These are phyloP conservation scores for Uronychia setigera DNA, from an alignment of 73 alveolate species.

Conservation along the genomic window DNA sequence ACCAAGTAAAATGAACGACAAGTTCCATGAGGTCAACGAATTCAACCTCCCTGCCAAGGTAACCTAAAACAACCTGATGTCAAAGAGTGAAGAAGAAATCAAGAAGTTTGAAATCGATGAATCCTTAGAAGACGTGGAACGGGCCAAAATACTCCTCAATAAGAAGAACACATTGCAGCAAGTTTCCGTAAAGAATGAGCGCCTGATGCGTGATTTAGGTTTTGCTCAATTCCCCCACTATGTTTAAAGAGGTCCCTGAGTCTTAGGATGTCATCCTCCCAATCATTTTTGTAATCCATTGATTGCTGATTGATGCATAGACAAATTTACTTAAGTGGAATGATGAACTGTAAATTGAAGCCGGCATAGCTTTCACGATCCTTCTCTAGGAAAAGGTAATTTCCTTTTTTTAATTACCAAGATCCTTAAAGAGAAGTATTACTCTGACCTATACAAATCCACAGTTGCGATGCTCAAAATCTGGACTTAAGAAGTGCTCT, in stretches of 20 bases:
- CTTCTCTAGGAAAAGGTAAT: constrained; percentile 9
- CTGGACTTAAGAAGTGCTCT: constrained; percentile 32
- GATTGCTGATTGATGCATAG: background rate
- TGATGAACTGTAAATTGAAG: constrained; percentile 45
- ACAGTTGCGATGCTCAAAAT: constrained; percentile 31
- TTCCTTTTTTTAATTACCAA: background rate
- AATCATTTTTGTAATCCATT: background rate
- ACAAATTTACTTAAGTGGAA: constrained; percentile 28
- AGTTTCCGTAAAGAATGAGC: background rate
- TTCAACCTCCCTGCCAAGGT: background rate
- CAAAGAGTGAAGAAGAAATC: constrained; percentile 57
- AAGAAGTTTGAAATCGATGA: constrained; percentile 34
- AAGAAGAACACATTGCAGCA: constrained; percentile 17
- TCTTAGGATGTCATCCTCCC: constrained; percentile 24
- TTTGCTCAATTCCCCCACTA: constrained; percentile 18
- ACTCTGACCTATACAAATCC: background rate
- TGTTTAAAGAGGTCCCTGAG: constrained; percentile 16
- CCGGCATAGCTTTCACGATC: constrained; percentile 24
- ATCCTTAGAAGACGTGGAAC: constrained; percentile 32
- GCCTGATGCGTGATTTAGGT: constrained; percentile 10
- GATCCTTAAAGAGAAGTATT: constrained; percentile 1
- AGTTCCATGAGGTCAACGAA: constrained; percentile 1
- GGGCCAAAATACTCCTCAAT: constrained; percentile 31
- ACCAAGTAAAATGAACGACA: no score
- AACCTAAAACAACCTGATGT: no score